Evolutionary conservation across 108 stramenopile species (phyloP).

Genomic region (Skeletonema menzelii): DNA sequence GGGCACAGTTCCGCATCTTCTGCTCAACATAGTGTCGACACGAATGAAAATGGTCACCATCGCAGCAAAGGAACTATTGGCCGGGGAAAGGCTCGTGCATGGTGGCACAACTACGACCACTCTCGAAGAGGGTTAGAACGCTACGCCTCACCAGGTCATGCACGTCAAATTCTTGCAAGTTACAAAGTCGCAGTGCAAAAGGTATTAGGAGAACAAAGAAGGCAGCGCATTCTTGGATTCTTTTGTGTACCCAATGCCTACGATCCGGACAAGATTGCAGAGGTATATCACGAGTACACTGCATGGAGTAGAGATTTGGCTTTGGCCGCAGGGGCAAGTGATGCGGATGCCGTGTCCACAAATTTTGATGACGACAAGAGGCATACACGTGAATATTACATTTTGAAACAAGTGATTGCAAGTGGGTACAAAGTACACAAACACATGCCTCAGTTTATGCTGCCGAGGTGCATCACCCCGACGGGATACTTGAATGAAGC

Average conservation of each 20-base stretch:
- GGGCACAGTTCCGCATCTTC: not conserved
- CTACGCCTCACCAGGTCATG: slow-evolving; percentile 81
- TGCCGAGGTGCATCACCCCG: slow-evolving; percentile 43
- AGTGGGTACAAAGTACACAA: slow-evolving; percentile 45
- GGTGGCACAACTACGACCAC: slow-evolving; percentile 90
- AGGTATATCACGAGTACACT: slow-evolving; percentile 72
- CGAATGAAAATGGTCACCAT: not conserved
- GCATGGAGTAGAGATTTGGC: slow-evolving; percentile 82
- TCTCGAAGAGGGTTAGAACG: slow-evolving; percentile 83
- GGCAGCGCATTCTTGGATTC: slow-evolving; percentile 53
- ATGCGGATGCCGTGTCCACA: slow-evolving; percentile 73
- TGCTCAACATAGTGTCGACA: not conserved
- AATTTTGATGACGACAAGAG: slow-evolving; percentile 76
- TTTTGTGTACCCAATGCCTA: slow-evolving; percentile 34
- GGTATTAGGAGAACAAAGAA: slow-evolving; percentile 69
- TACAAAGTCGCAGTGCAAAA: slow-evolving; percentile 66
- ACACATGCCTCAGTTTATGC: slow-evolving; percentile 53
- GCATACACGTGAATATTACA: slow-evolving; percentile 76
- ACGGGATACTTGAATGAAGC: slow-evolving; percentile 44
- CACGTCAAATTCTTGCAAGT: slow-evolving; percentile 70
- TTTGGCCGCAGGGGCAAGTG: slow-evolving; percentile 75
- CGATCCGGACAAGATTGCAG: slow-evolving; percentile 73
- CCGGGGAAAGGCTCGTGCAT: slow-evolving; percentile 23
- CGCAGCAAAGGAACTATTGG: not conserved
- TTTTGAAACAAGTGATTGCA: slow-evolving; percentile 66